Evolutionary conservation across 306 rosid genomes (phyloP), one percentile per base, ranked within the genome.

Genomic region (Medicago arabica): DNA sequence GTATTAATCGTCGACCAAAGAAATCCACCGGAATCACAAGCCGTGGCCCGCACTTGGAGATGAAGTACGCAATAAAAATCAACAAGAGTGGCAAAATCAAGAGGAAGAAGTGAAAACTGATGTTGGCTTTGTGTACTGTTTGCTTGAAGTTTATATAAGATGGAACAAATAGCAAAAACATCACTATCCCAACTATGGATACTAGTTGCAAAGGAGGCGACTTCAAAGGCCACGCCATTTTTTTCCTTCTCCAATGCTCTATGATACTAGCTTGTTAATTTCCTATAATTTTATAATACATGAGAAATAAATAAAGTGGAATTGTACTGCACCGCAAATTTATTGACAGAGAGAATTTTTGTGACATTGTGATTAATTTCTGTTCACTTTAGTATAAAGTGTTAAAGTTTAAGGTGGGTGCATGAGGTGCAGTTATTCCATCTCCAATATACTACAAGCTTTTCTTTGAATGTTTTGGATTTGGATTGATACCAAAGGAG

Each of bases 191-290:
- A 8, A 88, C 84, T 15, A 92, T 15, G 19, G 83, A 80, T 1
- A 88, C 12, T 9, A 92, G 82, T 28, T 89, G 93, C 55, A 66
- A 13, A 47, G 93, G 93, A n/a, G 93, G 92, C 8, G 83, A 91
- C 43, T 82, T 90, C 57, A 83, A 28, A 5, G 85, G 77, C 92
- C 90, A 86, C 77, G 71, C 91, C 96, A 90, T 88, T 41, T 71
- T 49, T 49, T 49, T 16, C 40, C 23, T 7, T 61, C 63, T 38
- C 25, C 15, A 61, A 28, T 61, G 67, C 0, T 40, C 53, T 51
- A n/a, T 53, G 12, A 63, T 78, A 5, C 16, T 6, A 21, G 17
- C 40, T 59, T 71, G 67, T 50, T 25, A 25, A 41, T 1, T 58
- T 1, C 47, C 36, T 0, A 34, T 9, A 34, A 15, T 40, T 81